Conservation (phyloP, 2,329 filamentous ascomycete species). For the Scytalidium sp. region DNA sequence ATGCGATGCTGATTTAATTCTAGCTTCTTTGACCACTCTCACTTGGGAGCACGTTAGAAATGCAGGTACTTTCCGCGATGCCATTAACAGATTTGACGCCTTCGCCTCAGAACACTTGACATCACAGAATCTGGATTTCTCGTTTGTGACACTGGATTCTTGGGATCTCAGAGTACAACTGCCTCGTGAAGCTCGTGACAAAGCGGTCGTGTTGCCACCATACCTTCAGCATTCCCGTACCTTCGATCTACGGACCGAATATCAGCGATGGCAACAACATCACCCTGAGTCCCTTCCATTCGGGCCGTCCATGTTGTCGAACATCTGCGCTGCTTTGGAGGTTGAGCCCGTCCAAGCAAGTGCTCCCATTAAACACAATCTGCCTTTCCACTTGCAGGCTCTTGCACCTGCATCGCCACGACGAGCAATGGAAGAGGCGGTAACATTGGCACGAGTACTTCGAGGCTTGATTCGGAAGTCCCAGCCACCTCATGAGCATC, state of each 20-base stretch:
- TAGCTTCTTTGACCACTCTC: conserved; percentile 93
- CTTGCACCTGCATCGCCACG: conserved; percentile 92
- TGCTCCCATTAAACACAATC: conserved; percentile 96
- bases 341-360: conserved; percentile 97
- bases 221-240: conserved; percentile 98
- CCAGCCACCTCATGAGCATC: conserved; percentile 87
- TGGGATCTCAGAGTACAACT: conserved; percentile 98
- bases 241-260: conserved; percentile 95
- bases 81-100: conserved; percentile 89
- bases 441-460: conserved; percentile 89
- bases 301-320: conserved; percentile 89
- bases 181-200: conserved; percentile 95
- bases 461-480: conserved; percentile 94
- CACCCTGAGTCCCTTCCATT: conserved; percentile 97
- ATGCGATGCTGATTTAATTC: conserved; percentile 19
- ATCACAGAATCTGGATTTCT: conserved; percentile 90
- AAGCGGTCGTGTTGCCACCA: conserved; percentile 91
- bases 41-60: conserved; percentile 99
- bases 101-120: conserved; percentile 92
- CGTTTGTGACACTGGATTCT: conserved; percentile 96
- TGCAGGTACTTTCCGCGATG: conserved; percentile 95
- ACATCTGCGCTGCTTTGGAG: conserved; percentile 97
- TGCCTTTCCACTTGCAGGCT: conserved; percentile 96
- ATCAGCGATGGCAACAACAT: conserved; percentile 97
- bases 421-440: conserved; percentile 94